A percentile compares a stretch with the other conserved stretches of the same genome.
Conservation (phyloP, 805 yeast genomes). For the Candida parachauliodes region DNA sequence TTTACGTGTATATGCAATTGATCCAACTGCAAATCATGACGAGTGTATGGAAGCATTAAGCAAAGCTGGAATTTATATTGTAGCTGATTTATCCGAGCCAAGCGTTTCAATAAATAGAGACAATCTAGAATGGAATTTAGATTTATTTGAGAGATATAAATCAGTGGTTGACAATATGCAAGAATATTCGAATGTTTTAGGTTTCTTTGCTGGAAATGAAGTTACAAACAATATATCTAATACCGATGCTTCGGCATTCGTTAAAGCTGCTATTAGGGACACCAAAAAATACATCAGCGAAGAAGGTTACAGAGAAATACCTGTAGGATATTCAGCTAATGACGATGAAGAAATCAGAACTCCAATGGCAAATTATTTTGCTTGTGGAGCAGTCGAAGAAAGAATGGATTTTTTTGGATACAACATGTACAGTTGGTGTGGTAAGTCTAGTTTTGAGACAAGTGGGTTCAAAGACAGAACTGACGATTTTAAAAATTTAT, state of each 20-base stretch:
- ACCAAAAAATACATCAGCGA: slow-evolving; percentile 67
- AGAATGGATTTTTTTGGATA: slow-evolving; percentile 79
- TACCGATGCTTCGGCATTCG: slow-evolving; percentile 89
- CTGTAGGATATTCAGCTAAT: slow-evolving; percentile 91
- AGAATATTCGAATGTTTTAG: slow-evolving; percentile 76
- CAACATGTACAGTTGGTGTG: slow-evolving; percentile 90
- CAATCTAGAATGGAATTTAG: slow-evolving; percentile 73
- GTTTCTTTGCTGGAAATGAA: slow-evolving; percentile 97
- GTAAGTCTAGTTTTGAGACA: slow-evolving; percentile 49
- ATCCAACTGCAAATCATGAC: slow-evolving; percentile 34
- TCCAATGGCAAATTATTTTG: slow-evolving; percentile 76
- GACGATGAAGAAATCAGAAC: slow-evolving; percentile 83
- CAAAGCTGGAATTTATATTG: slow-evolving; percentile 43
- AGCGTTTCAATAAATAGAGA: slow-evolving; percentile 70
- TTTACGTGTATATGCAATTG: slow-evolving; percentile 42
- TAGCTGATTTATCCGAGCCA: slow-evolving; percentile 62
- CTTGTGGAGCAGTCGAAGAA: slow-evolving; percentile 68
- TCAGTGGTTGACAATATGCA: slow-evolving; percentile 77
- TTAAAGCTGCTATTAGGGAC: slow-evolving; percentile 95
- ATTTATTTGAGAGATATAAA: slow-evolving; percentile 71
- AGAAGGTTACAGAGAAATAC: slow-evolving; percentile 69
- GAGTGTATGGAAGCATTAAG: slow-evolving; percentile 42
- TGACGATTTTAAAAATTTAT: slow-evolving; percentile 63
- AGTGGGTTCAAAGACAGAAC: slow-evolving; percentile 76
- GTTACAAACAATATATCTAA: slow-evolving; percentile 81